A percentile compares a stretch with the other conserved stretches of the same genome.
Evolutionary conservation across 31 red algal species (phyloP).

Genomic region (Asparagopsis taxiformis): DNA sequence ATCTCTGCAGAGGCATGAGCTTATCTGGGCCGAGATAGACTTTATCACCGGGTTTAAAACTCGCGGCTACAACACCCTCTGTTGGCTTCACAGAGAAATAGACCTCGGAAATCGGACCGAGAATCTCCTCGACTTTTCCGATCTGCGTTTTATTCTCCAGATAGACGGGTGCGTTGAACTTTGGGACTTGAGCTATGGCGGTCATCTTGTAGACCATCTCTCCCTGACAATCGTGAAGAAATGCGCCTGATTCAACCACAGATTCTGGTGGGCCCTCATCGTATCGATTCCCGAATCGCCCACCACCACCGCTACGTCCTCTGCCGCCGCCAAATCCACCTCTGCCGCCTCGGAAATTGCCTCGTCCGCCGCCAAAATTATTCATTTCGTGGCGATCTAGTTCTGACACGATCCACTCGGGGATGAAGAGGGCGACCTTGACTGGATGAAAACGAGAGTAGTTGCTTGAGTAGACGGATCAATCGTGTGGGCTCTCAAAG

Average conservation of each 20-base stretch:
- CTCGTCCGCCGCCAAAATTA: conserved; percentile 2
- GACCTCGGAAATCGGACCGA: conserved; percentile 91
- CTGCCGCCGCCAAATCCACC: conserved; percentile 52
- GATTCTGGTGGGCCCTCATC: conserved; percentile 84
- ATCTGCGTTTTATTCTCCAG: conserved; percentile 96
- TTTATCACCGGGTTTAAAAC: conserved; percentile 91
- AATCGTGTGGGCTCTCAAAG: no score
- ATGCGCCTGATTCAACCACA: conserved; percentile 72
- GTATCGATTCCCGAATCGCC: conserved; percentile 15
- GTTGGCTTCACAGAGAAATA: conserved; percentile 92
- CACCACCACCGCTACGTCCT: conserved; percentile 34
- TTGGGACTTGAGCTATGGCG: conserved; percentile 70
- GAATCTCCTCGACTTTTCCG: conserved; percentile 96
- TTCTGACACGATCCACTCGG: no score
- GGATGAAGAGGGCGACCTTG: no score
- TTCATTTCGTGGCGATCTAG: no score
- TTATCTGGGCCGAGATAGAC: conserved; percentile 89
- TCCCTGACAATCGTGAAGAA: conserved; percentile 87
- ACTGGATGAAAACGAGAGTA: no score
- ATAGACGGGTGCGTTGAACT: conserved; percentile 97
- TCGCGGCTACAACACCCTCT: conserved; percentile 81
- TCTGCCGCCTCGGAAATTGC: conserved; percentile 27
- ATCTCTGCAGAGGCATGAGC: conserved; percentile 85
- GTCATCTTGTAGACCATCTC: conserved; percentile 95
- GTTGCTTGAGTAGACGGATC: no score